Conservation (phyloP, 2,329 filamentous ascomycete species). For the Ophiostoma piceae region DNA sequence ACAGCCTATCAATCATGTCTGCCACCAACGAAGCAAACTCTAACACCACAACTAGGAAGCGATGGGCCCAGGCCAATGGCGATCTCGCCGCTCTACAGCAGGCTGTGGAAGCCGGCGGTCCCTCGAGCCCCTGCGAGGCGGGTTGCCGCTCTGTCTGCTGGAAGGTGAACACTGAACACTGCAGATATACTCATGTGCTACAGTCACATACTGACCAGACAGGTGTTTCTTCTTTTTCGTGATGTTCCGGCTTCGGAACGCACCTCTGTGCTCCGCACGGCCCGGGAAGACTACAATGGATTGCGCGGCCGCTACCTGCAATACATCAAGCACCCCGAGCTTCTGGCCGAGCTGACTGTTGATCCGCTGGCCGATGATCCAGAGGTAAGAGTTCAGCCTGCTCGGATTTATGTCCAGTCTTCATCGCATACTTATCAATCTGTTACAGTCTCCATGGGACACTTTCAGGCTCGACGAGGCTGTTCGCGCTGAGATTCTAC, state of each 20-base stretch:
- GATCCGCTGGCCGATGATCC: slow-evolving; percentile 84
- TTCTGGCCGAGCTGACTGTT: slow-evolving; percentile 61
- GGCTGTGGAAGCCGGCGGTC: slow-evolving; percentile 57
- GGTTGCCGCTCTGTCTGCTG: slow-evolving; percentile 84
- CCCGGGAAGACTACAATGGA: slow-evolving; percentile 67
- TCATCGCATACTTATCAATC: neutral
- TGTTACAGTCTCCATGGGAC: slow-evolving; percentile 75
- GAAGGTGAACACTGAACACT: slow-evolving; percentile 59
- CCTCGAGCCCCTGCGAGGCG: slow-evolving; percentile 58
- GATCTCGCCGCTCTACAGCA: slow-evolving; percentile 58
- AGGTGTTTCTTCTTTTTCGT: slow-evolving; percentile 79
- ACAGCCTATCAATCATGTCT: neutral
- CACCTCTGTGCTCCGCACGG: slow-evolving; percentile 60
- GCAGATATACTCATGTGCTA: neutral
- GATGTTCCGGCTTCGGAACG: slow-evolving; percentile 61
- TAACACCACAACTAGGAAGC: slow-evolving; percentile 43
- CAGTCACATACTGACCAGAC: neutral
- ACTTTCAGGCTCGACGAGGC: slow-evolving; percentile 78
- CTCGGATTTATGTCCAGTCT: slow-evolving; percentile 16
- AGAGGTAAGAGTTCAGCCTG: slow-evolving; percentile 39
- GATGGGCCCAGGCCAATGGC: slow-evolving; percentile 61
- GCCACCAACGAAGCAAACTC: neutral
- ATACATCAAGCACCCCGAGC: slow-evolving; percentile 78
- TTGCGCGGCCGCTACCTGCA: slow-evolving; percentile 69
- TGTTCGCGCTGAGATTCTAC: slow-evolving; percentile 80